A percentile compares a stretch with the other conserved stretches of the same genome.
phyloP scores from a whole-genome alignment of 257 asterid genomes.

The Scutellaria galericulata region DNA sequence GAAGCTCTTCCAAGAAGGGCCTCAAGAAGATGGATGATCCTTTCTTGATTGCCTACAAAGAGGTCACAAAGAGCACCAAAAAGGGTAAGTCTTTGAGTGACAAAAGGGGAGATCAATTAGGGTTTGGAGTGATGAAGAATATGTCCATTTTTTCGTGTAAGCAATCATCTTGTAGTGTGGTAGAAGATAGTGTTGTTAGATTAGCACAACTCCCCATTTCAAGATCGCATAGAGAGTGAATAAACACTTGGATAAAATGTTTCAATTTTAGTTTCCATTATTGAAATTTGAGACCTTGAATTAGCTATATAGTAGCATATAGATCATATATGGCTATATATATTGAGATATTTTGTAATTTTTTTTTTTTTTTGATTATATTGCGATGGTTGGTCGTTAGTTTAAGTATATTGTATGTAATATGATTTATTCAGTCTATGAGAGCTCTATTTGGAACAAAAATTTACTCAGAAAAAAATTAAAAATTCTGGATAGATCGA shows the following conservation, averaged over 20 bases:
- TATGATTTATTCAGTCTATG: not conserved
- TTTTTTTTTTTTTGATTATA: not conserved
- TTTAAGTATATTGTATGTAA: not conserved
- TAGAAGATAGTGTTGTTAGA: conserved; percentile 47
- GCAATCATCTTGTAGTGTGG: conserved; percentile 46
- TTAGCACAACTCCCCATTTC: conserved; percentile 52
- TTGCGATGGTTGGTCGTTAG: conserved; percentile 3
- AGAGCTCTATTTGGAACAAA: not conserved
- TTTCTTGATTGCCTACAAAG: conserved; percentile 62
- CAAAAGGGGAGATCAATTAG: conserved; percentile 27
- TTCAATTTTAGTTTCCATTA: not conserved
- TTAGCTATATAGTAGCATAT: not conserved
- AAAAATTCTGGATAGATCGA: not conserved
- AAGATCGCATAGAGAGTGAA: conserved; percentile 43
- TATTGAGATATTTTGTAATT: not conserved
- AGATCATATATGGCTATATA: not conserved
- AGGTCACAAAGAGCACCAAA: conserved; percentile 65
- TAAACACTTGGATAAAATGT: not conserved
- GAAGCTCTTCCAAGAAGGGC: conserved; percentile 46
- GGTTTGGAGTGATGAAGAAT: conserved; percentile 53
- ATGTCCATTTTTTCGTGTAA: conserved; percentile 62
- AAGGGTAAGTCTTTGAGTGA: conserved; percentile 38
- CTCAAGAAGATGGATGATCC: conserved; percentile 64
- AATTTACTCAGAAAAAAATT: not conserved
- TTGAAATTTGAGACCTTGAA: conserved; percentile 9